phyloP scores from a whole-genome alignment of 1,284 basidiomycete species.

The Pascua sp. region DNA sequence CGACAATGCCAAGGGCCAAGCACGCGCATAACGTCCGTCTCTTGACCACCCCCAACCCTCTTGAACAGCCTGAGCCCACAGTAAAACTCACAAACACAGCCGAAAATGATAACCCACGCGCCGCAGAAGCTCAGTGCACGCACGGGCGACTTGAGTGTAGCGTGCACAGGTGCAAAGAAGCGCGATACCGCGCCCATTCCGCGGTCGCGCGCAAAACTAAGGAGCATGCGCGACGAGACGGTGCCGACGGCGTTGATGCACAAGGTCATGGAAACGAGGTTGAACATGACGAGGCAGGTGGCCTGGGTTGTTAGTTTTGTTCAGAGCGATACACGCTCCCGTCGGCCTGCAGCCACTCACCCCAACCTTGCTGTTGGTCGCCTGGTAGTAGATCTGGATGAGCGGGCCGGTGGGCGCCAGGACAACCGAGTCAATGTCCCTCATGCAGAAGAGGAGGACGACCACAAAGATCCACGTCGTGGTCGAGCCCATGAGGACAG shows the following conservation, averaged over 20 bases:
- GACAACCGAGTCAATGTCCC: conserved; percentile 58
- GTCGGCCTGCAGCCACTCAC: conserved; percentile 4
- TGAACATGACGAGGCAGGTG: conserved; percentile 49
- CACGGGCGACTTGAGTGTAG: conserved; percentile 5
- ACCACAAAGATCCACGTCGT: conserved; percentile 61
- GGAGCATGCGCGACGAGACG: conserved; percentile 63
- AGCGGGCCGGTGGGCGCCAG: conserved; percentile 60
- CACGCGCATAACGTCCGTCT: too few relatives aligned
- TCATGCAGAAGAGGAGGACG: conserved; percentile 63
- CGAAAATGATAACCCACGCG: conserved; percentile 48
- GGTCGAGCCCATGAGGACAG: conserved; percentile 60
- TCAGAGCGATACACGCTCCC: too few relatives aligned
- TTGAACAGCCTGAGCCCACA: too few relatives aligned
- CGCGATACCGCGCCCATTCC: conserved; percentile 58
- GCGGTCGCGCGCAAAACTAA: conserved; percentile 65
- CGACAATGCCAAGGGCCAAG: too few relatives aligned
- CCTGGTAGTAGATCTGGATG: conserved; percentile 62
- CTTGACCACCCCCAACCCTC: too few relatives aligned
- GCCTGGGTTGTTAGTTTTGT: conserved; percentile 4
- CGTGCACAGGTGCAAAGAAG: conserved; percentile 55
- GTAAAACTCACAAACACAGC: conserved; percentile 51
- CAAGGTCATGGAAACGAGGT: conserved; percentile 44
- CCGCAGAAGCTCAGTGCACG: conserved; percentile 41
- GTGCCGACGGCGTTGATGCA: conserved; percentile 55
- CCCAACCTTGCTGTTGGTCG: conserved; percentile 59